Evolutionary conservation across 1,284 basidiomycete genomes (phyloP).

Genomic region (Ustilago nuda): DNA sequence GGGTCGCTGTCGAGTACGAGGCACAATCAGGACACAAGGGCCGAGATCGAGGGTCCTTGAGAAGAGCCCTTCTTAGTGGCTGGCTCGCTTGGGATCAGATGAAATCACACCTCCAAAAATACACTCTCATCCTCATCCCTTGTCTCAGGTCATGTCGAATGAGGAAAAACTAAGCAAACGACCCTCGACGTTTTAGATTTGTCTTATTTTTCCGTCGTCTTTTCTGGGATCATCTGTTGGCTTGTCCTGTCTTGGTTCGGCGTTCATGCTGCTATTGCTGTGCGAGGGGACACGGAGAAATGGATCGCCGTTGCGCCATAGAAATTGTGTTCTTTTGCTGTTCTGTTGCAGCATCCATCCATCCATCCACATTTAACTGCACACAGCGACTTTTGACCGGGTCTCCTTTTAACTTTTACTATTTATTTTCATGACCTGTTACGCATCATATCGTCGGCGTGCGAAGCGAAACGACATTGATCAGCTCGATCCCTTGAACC

Average conservation of each 20-base stretch:
- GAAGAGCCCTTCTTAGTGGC: constrained; percentile 1
- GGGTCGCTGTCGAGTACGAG: not conserved
- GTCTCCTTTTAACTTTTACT: not conserved
- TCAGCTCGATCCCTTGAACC: constrained; percentile 38
- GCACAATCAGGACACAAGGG: not conserved
- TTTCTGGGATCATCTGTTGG: constrained; percentile 1
- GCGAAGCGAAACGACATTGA: constrained; percentile 16
- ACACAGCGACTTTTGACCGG: not conserved
- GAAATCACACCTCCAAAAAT: constrained; percentile 10
- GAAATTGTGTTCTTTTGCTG: not conserved
- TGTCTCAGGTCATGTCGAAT: not conserved
- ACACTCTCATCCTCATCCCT: not conserved
- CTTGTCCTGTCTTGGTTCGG: not conserved
- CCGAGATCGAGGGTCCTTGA: constrained; percentile 26
- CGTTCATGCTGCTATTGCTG: not conserved
- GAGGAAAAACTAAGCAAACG: not conserved
- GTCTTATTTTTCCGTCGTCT: not conserved
- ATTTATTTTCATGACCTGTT: not conserved
- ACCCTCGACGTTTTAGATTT: too few species aligned
- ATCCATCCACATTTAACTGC: not conserved
- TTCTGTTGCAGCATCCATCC: not conserved
- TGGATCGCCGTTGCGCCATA: constrained; percentile 5
- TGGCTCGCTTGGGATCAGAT: constrained; percentile 13
- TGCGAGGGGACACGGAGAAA: not conserved
- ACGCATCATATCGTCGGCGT: constrained; percentile 1